phyloP scores from a whole-genome alignment of 2,329 filamentous ascomycete genomes.

The Tolypocladium ophioglossoides region DNA sequence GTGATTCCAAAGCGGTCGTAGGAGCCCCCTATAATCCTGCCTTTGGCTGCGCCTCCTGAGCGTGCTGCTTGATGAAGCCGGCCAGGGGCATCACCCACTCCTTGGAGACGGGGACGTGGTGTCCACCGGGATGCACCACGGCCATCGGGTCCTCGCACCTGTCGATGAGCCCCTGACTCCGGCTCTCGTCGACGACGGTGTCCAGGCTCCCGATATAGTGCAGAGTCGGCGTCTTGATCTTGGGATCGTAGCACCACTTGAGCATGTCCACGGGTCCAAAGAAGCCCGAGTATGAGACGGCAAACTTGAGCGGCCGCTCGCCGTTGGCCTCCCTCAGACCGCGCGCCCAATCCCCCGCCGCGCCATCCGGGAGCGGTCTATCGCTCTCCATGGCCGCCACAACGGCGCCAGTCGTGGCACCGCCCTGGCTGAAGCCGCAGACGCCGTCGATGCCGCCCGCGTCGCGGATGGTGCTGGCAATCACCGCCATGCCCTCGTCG shows the following conservation, averaged over 20 bases:
- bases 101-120: constrained; percentile 77
- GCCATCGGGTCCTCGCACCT: constrained; percentile 44
- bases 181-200: constrained; percentile 72
- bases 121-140: constrained; percentile 73
- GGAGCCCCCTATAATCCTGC: constrained; percentile 11
- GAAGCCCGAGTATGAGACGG: constrained; percentile 70
- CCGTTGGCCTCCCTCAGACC: constrained; percentile 39
- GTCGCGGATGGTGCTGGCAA: constrained; percentile 52
- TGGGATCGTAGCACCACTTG: constrained; percentile 56
- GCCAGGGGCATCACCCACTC: constrained; percentile 70
- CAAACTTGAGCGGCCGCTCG: constrained; percentile 50
- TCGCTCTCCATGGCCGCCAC: constrained; percentile 56
- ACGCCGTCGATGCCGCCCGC: constrained; percentile 67
- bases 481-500: constrained; percentile 51
- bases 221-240: constrained; percentile 65
- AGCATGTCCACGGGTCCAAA: constrained; percentile 51
- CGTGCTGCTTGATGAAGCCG: constrained; percentile 50
- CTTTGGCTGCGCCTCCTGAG: constrained; percentile 14
- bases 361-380: constrained; percentile 15
- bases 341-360: constrained; percentile 29
- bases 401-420: constrained; percentile 59
- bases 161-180: constrained; percentile 58
- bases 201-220: constrained; percentile 79
- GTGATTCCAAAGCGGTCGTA: constrained; percentile 5
- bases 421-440: constrained; percentile 76